A percentile compares a stretch with the other conserved stretches of the same genome.
These are phyloP conservation scores for Vitis hybrid DNA, from an alignment of 177 flowering plant genomes.

Conservation along the genomic window DNA sequence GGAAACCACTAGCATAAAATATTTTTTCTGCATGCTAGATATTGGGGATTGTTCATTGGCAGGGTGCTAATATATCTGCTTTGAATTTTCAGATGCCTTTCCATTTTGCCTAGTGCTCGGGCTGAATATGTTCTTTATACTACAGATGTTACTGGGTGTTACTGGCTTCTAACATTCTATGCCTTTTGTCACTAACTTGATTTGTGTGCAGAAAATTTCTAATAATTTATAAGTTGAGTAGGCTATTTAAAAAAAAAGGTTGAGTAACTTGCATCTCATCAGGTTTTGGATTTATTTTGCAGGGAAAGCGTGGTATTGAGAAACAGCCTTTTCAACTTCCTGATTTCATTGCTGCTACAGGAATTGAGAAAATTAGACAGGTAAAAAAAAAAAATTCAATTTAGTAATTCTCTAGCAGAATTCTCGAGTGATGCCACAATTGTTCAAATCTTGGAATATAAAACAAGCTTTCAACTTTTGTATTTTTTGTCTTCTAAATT, in stretches of 20 bases:
- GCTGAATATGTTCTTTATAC: constrained; percentile 31
- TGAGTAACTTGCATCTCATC: constrained; percentile 34
- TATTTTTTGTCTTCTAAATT: neutral
- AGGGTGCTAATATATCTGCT: constrained; percentile 26
- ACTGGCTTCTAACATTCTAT: constrained; percentile 9
- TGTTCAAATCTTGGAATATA: too few species aligned
- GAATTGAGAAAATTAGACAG: constrained; percentile 98
- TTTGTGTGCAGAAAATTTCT: constrained; percentile 6
- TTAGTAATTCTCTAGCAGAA: too few species aligned
- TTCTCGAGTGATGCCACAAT: too few species aligned
- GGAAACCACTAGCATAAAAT: neutral
- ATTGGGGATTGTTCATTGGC: constrained; percentile 11
- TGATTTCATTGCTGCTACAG: constrained; percentile 98
- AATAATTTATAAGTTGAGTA: neutral
- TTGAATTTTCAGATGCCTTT: constrained; percentile 33
- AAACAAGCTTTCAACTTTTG: neutral
- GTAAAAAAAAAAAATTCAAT: constrained; percentile 25
- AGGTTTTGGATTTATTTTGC: constrained; percentile 32
- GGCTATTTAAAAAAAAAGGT: too few species aligned
- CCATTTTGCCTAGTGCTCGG: constrained; percentile 25
- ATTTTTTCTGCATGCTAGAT: constrained; percentile 15
- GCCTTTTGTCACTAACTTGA: constrained; percentile 11
- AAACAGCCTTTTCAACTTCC: constrained; percentile 99
- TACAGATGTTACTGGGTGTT: constrained; percentile 27
- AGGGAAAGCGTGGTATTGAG: constrained; percentile 99